phyloP scores from a whole-genome alignment of 352 stramenopile species.

The Globisporangium heterothallicum region DNA sequence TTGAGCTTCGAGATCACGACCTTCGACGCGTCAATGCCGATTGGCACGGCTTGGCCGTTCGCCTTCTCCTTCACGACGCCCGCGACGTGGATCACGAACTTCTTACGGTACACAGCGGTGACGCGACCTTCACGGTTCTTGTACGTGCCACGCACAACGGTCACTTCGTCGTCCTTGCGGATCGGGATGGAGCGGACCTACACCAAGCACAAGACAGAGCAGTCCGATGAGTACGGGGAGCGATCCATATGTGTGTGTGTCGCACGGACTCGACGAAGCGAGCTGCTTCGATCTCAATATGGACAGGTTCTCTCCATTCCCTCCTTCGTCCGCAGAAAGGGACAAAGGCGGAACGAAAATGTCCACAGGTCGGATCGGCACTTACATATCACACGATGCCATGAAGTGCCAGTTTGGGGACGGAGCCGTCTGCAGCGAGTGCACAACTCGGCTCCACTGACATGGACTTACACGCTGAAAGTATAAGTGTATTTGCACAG shows the following conservation, averaged over 20 bases:
- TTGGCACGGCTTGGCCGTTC: conserved; percentile 94
- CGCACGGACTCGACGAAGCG: background rate
- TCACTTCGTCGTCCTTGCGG: conserved; percentile 99
- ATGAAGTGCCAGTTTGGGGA: conserved; percentile 79
- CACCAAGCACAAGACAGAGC: background rate
- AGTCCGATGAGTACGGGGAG: no score
- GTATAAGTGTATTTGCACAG: conserved; percentile 49
- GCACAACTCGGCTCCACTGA: conserved; percentile 31
- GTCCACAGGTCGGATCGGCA: conserved; percentile 34
- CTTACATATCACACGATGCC: conserved; percentile 84
- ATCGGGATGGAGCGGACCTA: conserved; percentile 97
- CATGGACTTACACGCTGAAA: conserved; percentile 89
- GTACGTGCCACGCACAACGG: conserved; percentile 96
- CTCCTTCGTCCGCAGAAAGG: background rate
- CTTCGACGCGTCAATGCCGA: conserved; percentile 98
- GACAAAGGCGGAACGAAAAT: background rate
- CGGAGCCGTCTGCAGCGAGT: background rate
- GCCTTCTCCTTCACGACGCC: conserved; percentile 98
- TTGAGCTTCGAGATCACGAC: conserved; percentile 99
- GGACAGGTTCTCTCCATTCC: background rate
- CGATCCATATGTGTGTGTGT: no score
- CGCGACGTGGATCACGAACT: conserved; percentile 99
- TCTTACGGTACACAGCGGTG: conserved; percentile 97
- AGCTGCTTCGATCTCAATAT: conserved; percentile 4
- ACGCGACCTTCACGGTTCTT: conserved; percentile 99